Percentiles rank a stretch among this genome's conserved stretches.
phyloP scores from a whole-genome alignment of 2,329 filamentous ascomycete species.

The Aspergillus calidoustus region DNA sequence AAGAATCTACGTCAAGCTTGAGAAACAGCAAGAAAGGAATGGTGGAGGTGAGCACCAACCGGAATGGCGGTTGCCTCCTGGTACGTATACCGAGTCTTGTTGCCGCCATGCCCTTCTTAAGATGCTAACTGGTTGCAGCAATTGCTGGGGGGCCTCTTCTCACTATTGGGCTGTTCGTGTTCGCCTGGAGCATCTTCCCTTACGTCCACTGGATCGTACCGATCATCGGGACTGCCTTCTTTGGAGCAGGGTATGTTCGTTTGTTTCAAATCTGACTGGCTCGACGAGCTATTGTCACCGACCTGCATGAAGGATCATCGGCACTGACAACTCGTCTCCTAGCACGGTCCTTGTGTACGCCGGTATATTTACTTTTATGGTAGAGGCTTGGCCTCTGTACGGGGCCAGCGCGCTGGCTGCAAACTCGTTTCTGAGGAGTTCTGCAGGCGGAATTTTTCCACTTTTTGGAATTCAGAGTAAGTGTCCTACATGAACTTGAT shows the following conservation, averaged over 20 bases:
- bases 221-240: slow-evolving; percentile 73
- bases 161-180: slow-evolving; percentile 82
- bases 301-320: background rate
- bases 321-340: slow-evolving; percentile 22
- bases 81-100: slow-evolving; percentile 37
- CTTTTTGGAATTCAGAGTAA: slow-evolving; percentile 68
- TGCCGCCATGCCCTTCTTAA: background rate
- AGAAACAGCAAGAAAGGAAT: slow-evolving; percentile 42
- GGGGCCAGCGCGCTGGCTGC: slow-evolving; percentile 72
- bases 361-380: slow-evolving; percentile 87
- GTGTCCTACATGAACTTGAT: slow-evolving; percentile 21
- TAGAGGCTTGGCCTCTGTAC: slow-evolving; percentile 60
- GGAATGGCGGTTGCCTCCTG: slow-evolving; percentile 80
- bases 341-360: slow-evolving; percentile 79
- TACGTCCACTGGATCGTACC: slow-evolving; percentile 75
- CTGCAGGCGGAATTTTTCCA: slow-evolving; percentile 80
- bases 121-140: slow-evolving; percentile 38
- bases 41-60: slow-evolving; percentile 63
- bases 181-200: slow-evolving; percentile 81
- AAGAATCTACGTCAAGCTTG: slow-evolving; percentile 47
- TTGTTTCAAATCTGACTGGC: slow-evolving; percentile 19
- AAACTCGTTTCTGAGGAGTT: slow-evolving; percentile 74
- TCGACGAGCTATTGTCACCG: slow-evolving; percentile 6
- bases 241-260: slow-evolving; percentile 68
- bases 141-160: slow-evolving; percentile 77